phyloP scores from a whole-genome alignment of 148 eudicot species.

The Rhododendron molle region DNA sequence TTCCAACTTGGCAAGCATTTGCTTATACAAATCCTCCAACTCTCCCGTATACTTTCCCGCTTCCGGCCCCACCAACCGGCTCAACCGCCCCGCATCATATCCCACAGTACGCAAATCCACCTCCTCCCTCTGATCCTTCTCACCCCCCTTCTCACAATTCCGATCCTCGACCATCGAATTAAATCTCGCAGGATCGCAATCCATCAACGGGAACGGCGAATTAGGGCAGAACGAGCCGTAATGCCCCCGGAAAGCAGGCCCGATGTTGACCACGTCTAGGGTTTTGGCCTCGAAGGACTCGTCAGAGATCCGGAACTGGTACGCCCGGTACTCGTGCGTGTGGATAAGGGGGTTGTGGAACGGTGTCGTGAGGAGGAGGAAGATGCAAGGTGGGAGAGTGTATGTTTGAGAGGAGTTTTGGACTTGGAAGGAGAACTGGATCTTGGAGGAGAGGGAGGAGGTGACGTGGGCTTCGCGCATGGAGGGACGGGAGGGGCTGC shows the following conservation, averaged over 20 bases:
- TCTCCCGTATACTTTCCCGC: constrained; percentile 42
- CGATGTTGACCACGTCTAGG: constrained; percentile 59
- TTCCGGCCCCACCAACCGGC: constrained; percentile 53
- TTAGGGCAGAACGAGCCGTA: constrained; percentile 57
- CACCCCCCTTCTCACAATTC: constrained; percentile 8
- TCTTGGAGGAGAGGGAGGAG: constrained; percentile 23
- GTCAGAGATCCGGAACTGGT: constrained; percentile 28
- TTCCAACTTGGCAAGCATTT: constrained; percentile 72
- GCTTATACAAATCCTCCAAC: constrained; percentile 72
- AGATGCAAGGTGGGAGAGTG: not conserved
- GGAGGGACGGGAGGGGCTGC: constrained; percentile 70
- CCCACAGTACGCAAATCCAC: constrained; percentile 46
- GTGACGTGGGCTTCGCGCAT: constrained; percentile 44
- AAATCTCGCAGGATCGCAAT: not conserved
- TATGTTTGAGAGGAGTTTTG: not conserved
- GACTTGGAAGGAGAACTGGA: constrained; percentile 25
- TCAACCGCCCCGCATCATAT: constrained; percentile 50
- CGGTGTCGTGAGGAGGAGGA: not conserved
- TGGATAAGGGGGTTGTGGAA: not conserved
- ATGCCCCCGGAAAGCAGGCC: constrained; percentile 73
- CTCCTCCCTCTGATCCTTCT: constrained; percentile 34
- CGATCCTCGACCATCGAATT: not conserved
- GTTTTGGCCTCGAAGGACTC: constrained; percentile 38
- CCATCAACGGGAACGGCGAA: constrained; percentile 43
- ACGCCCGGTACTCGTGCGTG: constrained; percentile 23